A percentile compares a stretch with the other conserved stretches of the same genome.
phyloP scores from a whole-genome alignment of 441 rosid genomes.

The Lagerstroemia fauriei region DNA sequence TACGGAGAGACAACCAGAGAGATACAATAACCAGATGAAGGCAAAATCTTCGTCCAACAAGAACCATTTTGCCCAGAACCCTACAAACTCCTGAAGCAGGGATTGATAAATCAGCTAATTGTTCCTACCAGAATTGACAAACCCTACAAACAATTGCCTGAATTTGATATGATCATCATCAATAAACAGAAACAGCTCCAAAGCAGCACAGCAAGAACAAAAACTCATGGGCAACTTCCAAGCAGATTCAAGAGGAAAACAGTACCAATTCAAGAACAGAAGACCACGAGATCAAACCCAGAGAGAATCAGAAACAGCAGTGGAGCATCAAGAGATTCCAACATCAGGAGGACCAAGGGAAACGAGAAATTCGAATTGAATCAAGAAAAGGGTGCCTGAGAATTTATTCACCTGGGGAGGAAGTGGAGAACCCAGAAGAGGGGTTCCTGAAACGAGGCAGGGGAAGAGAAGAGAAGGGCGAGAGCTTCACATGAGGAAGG shows the following conservation, averaged over 20 bases:
- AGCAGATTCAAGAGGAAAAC: not conserved
- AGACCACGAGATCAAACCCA: not conserved
- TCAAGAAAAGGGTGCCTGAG: not conserved
- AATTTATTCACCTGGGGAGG: not conserved
- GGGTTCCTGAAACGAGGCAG: not conserved
- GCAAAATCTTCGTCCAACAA: constrained; percentile 22
- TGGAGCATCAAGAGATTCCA: not conserved
- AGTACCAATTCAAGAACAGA: not conserved
- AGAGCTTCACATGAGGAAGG: not conserved
- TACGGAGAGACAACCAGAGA: constrained; percentile 36
- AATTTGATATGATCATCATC: not conserved
- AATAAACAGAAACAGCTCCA: not conserved
- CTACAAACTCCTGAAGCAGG: constrained; percentile 15
- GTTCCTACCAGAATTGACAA: not conserved
- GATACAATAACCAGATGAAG: constrained; percentile 21
- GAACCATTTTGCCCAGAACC: constrained; percentile 31
- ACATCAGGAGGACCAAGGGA: not conserved
- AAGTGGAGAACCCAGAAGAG: not conserved
- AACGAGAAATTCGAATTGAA: not conserved
- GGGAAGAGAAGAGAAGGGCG: not conserved
- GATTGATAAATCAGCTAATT: not conserved
- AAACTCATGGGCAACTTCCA: not conserved
- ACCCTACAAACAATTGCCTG: not conserved
- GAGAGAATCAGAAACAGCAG: not conserved
- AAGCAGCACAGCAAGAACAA: not conserved